Percentiles rank a stretch among this genome's conserved stretches.
Evolutionary conservation across 116 monocot genomes (phyloP).

Genomic region (Dioscorea cayenensis): DNA sequence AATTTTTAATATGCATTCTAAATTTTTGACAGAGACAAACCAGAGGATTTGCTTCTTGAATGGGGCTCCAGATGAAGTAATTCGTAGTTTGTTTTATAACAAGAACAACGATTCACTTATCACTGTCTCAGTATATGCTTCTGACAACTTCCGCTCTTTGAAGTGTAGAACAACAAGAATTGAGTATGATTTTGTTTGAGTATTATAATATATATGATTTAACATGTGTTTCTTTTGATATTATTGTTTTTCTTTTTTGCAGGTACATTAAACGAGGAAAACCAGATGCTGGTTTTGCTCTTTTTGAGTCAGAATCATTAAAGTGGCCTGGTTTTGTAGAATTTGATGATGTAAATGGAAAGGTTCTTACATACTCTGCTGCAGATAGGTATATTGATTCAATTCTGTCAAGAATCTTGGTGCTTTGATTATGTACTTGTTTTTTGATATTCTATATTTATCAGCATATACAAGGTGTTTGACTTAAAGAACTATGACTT

Average conservation of each 20-base stretch:
- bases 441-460: not conserved
- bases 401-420: not conserved
- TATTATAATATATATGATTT: not conserved
- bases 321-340: conserved; percentile 94
- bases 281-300: conserved; percentile 74
- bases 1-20: not conserved
- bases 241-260: not conserved
- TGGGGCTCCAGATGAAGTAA: conserved; percentile 81
- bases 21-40: conserved; percentile 46
- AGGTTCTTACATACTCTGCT: conserved; percentile 79
- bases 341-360: conserved; percentile 90
- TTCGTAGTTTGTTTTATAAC: conserved; percentile 83
- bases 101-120: conserved; percentile 86
- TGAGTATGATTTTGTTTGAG: conserved; percentile 34
- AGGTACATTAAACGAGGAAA: conserved; percentile 69
- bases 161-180: conserved; percentile 78
- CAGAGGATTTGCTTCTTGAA: conserved; percentile 79
- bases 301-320: conserved; percentile 80
- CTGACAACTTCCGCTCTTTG: conserved; percentile 76
- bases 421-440: not conserved
- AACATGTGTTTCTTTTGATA: not conserved
- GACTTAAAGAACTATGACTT: conserved; percentile 79
- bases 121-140: conserved; percentile 79
- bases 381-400: conserved; percentile 50
- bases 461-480: conserved; percentile 81